A percentile compares a stretch with the other conserved stretches of the same genome.
phyloP scores from a whole-genome alignment of 768 basidiomycete species.

The Gautieria morchelliformis region DNA sequence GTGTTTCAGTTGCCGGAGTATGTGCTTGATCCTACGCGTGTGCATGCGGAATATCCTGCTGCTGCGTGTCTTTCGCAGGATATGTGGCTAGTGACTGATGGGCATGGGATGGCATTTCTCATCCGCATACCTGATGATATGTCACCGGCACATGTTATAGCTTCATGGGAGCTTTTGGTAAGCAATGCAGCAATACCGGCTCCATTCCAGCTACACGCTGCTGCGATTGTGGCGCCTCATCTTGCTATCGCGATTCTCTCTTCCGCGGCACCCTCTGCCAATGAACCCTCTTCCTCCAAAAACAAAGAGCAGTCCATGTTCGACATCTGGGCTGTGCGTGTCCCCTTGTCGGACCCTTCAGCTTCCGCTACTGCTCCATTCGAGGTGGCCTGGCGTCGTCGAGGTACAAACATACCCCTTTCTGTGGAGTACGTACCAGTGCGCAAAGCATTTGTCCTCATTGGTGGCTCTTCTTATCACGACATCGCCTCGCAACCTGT shows the following conservation, averaged over 20 bases:
- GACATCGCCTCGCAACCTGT: conserved; percentile 22
- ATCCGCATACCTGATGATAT: conserved; percentile 35
- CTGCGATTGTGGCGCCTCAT: conserved; percentile 26
- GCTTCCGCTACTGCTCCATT: conserved; percentile 19
- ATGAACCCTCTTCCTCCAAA: conserved; percentile 12
- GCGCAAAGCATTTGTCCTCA: conserved; percentile 40
- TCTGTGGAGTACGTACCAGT: conserved; percentile 39
- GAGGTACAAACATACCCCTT: conserved; percentile 62
- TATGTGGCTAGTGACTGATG: conserved; percentile 55
- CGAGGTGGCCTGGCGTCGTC: conserved; percentile 58
- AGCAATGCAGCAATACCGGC: conserved; percentile 28
- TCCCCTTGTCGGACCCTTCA: conserved; percentile 17
- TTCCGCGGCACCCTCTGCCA: conserved; percentile 38
- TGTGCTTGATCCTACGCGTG: conserved; percentile 8
- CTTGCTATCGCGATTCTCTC: conserved; percentile 45
- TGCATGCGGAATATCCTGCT: conserved; percentile 69
- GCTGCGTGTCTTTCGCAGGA: conserved; percentile 43
- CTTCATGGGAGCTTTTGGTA: conserved; percentile 37
- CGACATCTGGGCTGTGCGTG: conserved; percentile 54
- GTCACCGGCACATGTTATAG: conserved; percentile 34
- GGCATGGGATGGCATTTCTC: conserved; percentile 56
- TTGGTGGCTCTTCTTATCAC: conserved; percentile 50
- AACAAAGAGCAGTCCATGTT: conserved; percentile 24
- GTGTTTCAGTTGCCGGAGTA: conserved; percentile 48
- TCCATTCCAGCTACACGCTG: conserved; percentile 35